These are phyloP conservation scores for Pseudozyma hubeiensis DNA, from an alignment of 1,284 basidiomycete species.

Conservation along the genomic window DNA sequence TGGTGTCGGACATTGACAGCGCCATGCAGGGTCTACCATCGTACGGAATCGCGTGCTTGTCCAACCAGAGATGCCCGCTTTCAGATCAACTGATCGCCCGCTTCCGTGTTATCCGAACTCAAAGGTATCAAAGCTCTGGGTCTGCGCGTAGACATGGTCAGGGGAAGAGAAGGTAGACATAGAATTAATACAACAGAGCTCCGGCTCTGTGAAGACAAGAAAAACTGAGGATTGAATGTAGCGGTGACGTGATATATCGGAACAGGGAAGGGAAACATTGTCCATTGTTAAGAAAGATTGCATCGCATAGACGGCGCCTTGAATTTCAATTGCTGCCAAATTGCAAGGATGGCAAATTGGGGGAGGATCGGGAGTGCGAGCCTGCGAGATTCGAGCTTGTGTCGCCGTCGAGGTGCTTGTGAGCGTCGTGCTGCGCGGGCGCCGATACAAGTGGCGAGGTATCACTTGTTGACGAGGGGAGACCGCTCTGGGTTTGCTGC, in stretches of 20 bases:
- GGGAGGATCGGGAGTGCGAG: conserved; percentile 28
- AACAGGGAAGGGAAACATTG: conserved; percentile 6
- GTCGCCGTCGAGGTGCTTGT: conserved; percentile 2
- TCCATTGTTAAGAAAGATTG: conserved; percentile 1
- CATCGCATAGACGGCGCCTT: not conserved
- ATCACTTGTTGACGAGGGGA: not conserved
- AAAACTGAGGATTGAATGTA: not conserved
- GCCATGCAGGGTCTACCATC: too few relatives aligned
- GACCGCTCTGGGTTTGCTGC: not conserved
- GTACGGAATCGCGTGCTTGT: too few relatives aligned
- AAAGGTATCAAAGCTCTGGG: too few relatives aligned
- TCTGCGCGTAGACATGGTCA: too few relatives aligned
- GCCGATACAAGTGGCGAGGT: conserved; percentile 8
- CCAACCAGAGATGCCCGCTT: too few relatives aligned
- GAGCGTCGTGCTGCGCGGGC: conserved; percentile 3
- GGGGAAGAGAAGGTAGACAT: not conserved
- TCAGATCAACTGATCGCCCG: too few relatives aligned
- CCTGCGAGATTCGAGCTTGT: not conserved
- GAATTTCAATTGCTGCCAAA: conserved; percentile 1
- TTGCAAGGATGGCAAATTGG: conserved; percentile 21
- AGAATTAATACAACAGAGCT: conserved; percentile 40
- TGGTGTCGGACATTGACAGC: too few relatives aligned
- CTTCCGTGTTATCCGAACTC: too few relatives aligned
- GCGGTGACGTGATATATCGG: not conserved
- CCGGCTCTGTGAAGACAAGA: conserved; percentile 21